phyloP scores from a whole-genome alignment of 2,329 filamentous ascomycete species.

The Leptographium wingfieldii region DNA sequence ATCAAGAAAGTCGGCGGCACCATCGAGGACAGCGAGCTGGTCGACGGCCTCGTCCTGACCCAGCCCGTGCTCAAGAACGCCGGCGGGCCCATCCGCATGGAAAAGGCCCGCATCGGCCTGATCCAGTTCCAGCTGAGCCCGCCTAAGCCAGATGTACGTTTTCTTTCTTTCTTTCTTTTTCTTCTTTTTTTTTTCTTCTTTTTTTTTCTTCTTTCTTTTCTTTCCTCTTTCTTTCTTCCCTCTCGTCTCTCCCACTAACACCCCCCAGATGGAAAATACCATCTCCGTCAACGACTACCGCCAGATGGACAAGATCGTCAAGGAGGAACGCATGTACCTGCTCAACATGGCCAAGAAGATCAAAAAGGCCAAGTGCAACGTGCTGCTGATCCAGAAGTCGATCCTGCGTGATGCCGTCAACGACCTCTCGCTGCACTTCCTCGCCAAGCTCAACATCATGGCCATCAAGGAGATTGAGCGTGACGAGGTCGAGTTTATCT shows the following conservation, averaged over 20 bases:
- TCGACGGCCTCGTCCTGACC: constrained; percentile 85
- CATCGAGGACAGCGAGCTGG: constrained; percentile 95
- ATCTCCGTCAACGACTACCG: constrained; percentile 99
- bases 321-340: constrained; percentile 95
- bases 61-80: constrained; percentile 90
- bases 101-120: constrained; percentile 92
- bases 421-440: constrained; percentile 92
- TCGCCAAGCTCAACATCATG: constrained; percentile 91
- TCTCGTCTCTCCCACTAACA: constrained; percentile 2
- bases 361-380: constrained; percentile 99
- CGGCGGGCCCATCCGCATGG: constrained; percentile 80
- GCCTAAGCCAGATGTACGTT: constrained; percentile 77
- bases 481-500: constrained; percentile 97
- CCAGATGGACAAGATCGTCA: constrained; percentile 99
- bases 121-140: constrained; percentile 99
- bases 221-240: not conserved
- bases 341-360: constrained; percentile 99
- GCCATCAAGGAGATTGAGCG: constrained; percentile 96
- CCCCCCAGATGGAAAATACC: constrained; percentile 84
- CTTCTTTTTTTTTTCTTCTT: not conserved
- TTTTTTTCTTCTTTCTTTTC: not conserved
- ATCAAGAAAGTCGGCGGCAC: constrained; percentile 97
- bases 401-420: constrained; percentile 97
- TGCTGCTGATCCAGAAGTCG: constrained; percentile 95
- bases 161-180: not conserved